A percentile compares a stretch with the other conserved stretches of the same genome.
Conservation (phyloP, 352 stramenopile species). For the Halophytophthora polymorphica region DNA sequence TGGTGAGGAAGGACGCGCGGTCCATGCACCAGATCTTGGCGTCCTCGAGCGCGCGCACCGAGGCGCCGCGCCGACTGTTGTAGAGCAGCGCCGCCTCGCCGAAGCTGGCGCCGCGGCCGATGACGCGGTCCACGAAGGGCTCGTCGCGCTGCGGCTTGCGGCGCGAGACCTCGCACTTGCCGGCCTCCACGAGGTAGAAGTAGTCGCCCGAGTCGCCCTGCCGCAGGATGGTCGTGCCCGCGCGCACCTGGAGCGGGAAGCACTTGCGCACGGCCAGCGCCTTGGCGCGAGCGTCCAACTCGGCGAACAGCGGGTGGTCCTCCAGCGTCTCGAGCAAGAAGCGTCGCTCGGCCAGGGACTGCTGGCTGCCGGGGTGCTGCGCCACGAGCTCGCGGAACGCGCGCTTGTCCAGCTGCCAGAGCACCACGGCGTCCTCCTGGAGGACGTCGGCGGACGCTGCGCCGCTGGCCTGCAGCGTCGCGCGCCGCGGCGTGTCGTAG, state of each 20-base stretch:
- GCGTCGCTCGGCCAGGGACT: conserved; percentile 71
- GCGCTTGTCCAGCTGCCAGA: conserved; percentile 77
- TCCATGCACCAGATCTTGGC: conserved; percentile 95
- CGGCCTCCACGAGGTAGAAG: conserved; percentile 82
- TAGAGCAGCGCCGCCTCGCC: conserved; percentile 97
- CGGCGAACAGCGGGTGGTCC: conserved; percentile 73
- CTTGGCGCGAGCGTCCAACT: conserved; percentile 73
- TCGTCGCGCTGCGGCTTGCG: conserved; percentile 50
- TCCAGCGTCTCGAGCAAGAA: conserved; percentile 71
- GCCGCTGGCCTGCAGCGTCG: conserved; percentile 47
- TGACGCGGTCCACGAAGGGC: conserved; percentile 65
- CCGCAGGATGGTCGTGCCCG: conserved; percentile 60
- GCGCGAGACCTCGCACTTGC: conserved; percentile 72
- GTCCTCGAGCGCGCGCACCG: conserved; percentile 79
- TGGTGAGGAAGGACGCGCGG: conserved; percentile 78
- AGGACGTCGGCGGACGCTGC: conserved; percentile 1
- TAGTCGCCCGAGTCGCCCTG: conserved; percentile 84
- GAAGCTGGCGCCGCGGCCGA: conserved; percentile 82
- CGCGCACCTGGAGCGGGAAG: conserved; percentile 66
- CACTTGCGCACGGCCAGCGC: conserved; percentile 79
- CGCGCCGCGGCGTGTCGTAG: conserved; percentile 79
- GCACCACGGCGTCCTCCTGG: conserved; percentile 36
- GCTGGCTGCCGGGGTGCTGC: conserved; percentile 61
- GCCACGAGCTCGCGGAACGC: conserved; percentile 59
- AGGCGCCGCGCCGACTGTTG: conserved; percentile 92